Conservation (phyloP, 306 rosid species). For the Glycine latifolia region DNA sequence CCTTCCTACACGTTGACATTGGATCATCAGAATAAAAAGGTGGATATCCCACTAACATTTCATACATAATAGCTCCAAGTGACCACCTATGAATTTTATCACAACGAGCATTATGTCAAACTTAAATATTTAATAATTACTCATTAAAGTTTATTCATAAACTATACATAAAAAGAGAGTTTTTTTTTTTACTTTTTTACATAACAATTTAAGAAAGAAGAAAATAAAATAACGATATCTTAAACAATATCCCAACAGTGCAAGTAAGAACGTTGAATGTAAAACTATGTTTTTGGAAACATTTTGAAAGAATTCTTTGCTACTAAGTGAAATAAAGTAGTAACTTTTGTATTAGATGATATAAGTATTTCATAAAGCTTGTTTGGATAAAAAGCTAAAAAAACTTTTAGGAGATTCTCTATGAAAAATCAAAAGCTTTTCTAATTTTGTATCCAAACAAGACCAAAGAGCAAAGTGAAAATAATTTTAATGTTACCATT, state of each 20-base stretch:
- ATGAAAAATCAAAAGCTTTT: too few species aligned
- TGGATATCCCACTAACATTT: slow-evolving; percentile 98
- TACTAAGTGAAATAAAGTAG: slow-evolving; percentile 23
- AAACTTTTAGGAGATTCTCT: too few species aligned
- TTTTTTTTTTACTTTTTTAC: too few species aligned
- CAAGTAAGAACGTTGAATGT: slow-evolving; percentile 11
- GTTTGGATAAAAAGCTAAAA: too few species aligned
- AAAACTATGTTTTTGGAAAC: slow-evolving; percentile 11
- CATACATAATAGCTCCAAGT: slow-evolving; percentile 99
- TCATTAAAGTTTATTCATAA: background rate
- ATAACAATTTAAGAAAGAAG: background rate
- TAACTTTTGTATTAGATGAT: background rate
- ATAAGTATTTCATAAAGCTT: background rate
- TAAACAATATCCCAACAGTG: background rate
- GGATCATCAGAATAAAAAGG: slow-evolving; percentile 99
- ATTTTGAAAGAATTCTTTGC: slow-evolving; percentile 27
- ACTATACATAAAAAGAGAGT: background rate
- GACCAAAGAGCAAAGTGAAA: background rate
- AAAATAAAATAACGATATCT: background rate
- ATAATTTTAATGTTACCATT: background rate
- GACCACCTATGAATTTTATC: slow-evolving; percentile 80
- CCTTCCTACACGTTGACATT: slow-evolving; percentile 99
- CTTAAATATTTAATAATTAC: background rate
- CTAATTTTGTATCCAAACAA: too few species aligned
- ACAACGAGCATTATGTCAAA: slow-evolving; percentile 27